phyloP scores from a whole-genome alignment of 2,329 filamentous ascomycete genomes.

The Monosporascus ibericus region DNA sequence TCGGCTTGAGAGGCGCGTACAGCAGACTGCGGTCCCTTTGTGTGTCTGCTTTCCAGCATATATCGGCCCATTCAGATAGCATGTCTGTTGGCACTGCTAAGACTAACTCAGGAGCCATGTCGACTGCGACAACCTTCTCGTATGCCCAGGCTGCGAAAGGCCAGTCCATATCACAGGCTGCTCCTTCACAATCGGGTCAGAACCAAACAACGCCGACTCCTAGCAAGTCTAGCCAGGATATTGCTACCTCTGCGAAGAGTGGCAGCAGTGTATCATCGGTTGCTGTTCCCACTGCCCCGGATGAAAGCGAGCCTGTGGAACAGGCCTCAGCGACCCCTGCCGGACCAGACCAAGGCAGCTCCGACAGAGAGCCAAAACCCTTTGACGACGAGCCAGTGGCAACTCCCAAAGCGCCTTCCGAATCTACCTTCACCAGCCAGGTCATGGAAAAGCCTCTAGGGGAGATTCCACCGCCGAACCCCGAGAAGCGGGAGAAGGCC shows the following conservation, averaged over 20 bases:
- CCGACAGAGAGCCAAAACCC: background rate
- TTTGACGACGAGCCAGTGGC: background rate
- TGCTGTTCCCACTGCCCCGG: constrained; percentile 31
- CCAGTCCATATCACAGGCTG: constrained; percentile 40
- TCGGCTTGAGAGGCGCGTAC: constrained; percentile 18
- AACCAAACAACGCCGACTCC: constrained; percentile 26
- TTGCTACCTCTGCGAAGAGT: constrained; percentile 23
- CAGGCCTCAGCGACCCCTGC: constrained; percentile 13
- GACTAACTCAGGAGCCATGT: constrained; percentile 35
- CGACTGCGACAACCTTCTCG: constrained; percentile 63
- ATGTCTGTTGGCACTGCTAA: constrained; percentile 8
- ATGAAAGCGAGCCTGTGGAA: constrained; percentile 23
- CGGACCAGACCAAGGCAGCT: background rate
- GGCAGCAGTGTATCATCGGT: constrained; percentile 28
- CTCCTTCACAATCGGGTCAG: constrained; percentile 20
- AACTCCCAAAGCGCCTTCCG: constrained; percentile 1
- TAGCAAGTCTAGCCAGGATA: constrained; percentile 28
- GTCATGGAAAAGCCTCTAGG: constrained; percentile 8
- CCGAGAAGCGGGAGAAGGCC: constrained; percentile 48
- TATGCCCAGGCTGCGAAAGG: constrained; percentile 96
- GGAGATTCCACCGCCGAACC: constrained; percentile 21
- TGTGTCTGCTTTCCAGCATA: constrained; percentile 10
- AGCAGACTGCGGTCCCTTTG: constrained; percentile 12
- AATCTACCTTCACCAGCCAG: constrained; percentile 10
- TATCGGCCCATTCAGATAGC: constrained; percentile 7